phyloP scores from a whole-genome alignment of 371 early-diverging fungal species.

The Mortierella sp. region DNA sequence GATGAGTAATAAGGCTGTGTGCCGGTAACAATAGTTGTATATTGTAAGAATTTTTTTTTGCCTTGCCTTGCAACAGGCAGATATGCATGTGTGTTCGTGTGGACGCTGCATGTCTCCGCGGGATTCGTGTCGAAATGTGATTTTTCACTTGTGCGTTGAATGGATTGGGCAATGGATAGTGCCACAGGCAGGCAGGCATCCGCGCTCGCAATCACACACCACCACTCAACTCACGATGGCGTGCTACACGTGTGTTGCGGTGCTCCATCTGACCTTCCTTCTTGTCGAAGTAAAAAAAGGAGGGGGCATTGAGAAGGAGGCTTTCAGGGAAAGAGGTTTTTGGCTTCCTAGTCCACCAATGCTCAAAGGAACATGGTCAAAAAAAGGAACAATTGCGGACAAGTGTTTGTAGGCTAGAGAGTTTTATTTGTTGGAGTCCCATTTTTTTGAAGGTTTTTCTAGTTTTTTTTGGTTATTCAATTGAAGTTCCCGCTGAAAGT shows the following conservation, averaged over 20 bases:
- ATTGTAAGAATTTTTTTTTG: background rate
- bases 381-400: background rate
- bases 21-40: background rate
- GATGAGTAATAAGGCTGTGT: constrained; percentile 8
- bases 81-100: background rate
- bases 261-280: background rate
- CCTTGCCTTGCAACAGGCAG: background rate
- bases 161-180: too few species aligned
- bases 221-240: background rate
- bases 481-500: too few species aligned
- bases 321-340: too few species aligned
- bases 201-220: background rate
- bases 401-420: too few species aligned
- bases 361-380: background rate
- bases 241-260: background rate
- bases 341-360: too few species aligned
- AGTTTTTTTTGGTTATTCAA: too few species aligned
- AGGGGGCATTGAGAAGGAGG: background rate
- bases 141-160: too few species aligned
- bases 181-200: too few species aligned
- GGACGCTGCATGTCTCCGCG: background rate
- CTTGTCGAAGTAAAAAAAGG: too few species aligned
- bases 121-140: too few species aligned
- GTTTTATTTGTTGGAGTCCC: background rate
- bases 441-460: background rate